These are phyloP conservation scores for Colletotrichum gloeosporioides DNA, from an alignment of 2,329 filamentous ascomycete species.

Conservation along the genomic window DNA sequence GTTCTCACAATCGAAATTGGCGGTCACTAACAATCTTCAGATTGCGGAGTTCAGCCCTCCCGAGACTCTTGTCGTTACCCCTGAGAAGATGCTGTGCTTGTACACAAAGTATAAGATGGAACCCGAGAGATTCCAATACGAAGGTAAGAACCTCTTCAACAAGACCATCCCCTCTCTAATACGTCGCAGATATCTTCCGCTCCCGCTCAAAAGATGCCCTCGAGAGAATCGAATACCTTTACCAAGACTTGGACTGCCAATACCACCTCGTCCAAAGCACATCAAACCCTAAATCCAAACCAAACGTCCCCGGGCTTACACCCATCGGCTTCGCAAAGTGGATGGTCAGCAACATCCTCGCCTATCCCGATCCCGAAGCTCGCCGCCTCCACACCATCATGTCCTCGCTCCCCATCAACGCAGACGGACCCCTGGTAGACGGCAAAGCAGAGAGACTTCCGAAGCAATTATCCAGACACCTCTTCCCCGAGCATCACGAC, in stretches of 20 bases:
- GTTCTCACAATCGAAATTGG: background rate
- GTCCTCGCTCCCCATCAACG: constrained; percentile 70
- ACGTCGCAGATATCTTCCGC: constrained; percentile 57
- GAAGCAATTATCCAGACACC: constrained; percentile 75
- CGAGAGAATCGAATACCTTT: constrained; percentile 63
- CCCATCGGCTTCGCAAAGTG: constrained; percentile 73
- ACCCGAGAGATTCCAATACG: constrained; percentile 72
- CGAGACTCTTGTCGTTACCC: constrained; percentile 68
- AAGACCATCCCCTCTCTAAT: background rate
- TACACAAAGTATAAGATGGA: constrained; percentile 71
- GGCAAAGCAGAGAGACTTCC: constrained; percentile 76
- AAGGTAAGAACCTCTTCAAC: constrained; percentile 51
- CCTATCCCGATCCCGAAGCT: constrained; percentile 78
- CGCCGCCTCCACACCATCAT: constrained; percentile 73
- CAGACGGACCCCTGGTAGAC: constrained; percentile 54
- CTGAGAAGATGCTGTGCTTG: constrained; percentile 76
- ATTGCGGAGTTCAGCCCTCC: constrained; percentile 29
- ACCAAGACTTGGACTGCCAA: constrained; percentile 57
- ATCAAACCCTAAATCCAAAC: constrained; percentile 47
- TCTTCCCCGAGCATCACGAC: constrained; percentile 70
- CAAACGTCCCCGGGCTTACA: constrained; percentile 69
- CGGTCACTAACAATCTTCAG: constrained; percentile 22
- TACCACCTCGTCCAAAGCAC: constrained; percentile 69
- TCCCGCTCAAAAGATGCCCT: constrained; percentile 41
- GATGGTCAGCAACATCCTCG: constrained; percentile 75